phyloP scores from a whole-genome alignment of 2,329 filamentous ascomycete species.

The Xylaria sp. region DNA sequence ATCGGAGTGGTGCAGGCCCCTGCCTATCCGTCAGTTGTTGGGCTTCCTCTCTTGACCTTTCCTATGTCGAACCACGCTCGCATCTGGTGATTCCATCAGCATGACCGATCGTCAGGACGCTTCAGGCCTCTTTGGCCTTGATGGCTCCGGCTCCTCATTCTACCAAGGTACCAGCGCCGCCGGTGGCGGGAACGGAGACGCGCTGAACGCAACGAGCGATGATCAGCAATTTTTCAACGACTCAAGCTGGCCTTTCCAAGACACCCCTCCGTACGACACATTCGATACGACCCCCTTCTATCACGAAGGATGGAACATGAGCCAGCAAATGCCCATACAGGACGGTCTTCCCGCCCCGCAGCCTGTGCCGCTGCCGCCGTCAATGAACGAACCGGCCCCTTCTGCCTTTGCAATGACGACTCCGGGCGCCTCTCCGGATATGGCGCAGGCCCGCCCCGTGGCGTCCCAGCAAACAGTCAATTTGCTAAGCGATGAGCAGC shows the following conservation, averaged over 20 bases:
- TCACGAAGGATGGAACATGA: conserved; percentile 41
- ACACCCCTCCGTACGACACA: conserved; percentile 54
- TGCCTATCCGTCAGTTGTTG: conserved; percentile 17
- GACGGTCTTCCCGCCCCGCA: conserved; percentile 41
- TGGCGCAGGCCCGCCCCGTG: conserved; percentile 37
- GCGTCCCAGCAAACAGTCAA: conserved; percentile 44
- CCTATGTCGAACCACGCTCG: conserved; percentile 45
- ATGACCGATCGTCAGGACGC: conserved; percentile 46
- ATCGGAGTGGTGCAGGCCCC: conserved; percentile 20
- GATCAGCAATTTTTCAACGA: conserved; percentile 45
- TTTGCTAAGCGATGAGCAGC: conserved; percentile 61
- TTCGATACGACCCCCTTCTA: conserved; percentile 47
- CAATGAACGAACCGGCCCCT: conserved; percentile 42
- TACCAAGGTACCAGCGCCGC: conserved; percentile 37
- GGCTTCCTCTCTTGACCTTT: conserved; percentile 24
- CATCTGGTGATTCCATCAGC: conserved; percentile 42
- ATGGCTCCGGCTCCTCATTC: conserved; percentile 46
- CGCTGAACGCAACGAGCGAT: conserved; percentile 17
- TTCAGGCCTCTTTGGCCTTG: conserved; percentile 52
- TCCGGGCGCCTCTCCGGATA: conserved; percentile 35
- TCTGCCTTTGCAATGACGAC: conserved; percentile 42
- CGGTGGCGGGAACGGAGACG: conserved; percentile 18
- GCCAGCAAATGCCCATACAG: conserved; percentile 37
- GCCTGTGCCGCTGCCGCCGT: conserved; percentile 36
- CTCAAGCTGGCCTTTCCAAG: conserved; percentile 56